Base-by-base conservation (phyloP, 2,329 filamentous ascomycete genomes). In the Neofusicoccum sp. region DNA sequence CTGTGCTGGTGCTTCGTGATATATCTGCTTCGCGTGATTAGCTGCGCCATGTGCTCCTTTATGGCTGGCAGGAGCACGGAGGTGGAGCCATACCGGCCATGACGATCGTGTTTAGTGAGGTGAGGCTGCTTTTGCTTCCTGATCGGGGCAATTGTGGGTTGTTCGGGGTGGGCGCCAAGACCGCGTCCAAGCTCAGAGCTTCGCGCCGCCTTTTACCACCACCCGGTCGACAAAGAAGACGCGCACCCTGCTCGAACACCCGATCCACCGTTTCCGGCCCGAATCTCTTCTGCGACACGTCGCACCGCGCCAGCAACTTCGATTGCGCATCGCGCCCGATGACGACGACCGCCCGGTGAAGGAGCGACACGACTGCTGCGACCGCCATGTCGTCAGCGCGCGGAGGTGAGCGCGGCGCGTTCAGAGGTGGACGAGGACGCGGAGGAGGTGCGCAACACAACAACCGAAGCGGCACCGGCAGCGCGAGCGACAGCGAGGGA, bases 381-480 rank as follows among this genome's bases (percentile, higher is more conserved):
- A 61, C 59, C 33, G 51, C 59, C 41, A 61, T 61, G 59, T 61
- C 59, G 59, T 56, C 59, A 49, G 59, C 59, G 59, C 59, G 59
- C 41, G 59, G 49, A 61, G 51, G 51, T 53, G 59, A 51, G 41
- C 59, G 59, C 51, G 59, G 59, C 41, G 26, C 9, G 26, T 12
- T 20, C 26, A 49, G 26, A 49, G 45, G 45, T 12, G 11, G 24
- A 11, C 26, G 45, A 5, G 24, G 45, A 24, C 24, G 6, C 30
- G 30, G 58, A 36, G 45, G 45, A 38, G 45, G 28, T 12, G 58
- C 34, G 30, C 54, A 45, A 26, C 41, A 56, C 51, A 43, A 8
- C 38, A 31, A n/a, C 28, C 38, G 57, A 24, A 49, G n/a, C 26
- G 20, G 28, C 2, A 33, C 45, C 38, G 51, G 36, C 6, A 60